phyloP scores from a whole-genome alignment of 1,139 yeast genomes.

The Geotrichum histeridarum region DNA sequence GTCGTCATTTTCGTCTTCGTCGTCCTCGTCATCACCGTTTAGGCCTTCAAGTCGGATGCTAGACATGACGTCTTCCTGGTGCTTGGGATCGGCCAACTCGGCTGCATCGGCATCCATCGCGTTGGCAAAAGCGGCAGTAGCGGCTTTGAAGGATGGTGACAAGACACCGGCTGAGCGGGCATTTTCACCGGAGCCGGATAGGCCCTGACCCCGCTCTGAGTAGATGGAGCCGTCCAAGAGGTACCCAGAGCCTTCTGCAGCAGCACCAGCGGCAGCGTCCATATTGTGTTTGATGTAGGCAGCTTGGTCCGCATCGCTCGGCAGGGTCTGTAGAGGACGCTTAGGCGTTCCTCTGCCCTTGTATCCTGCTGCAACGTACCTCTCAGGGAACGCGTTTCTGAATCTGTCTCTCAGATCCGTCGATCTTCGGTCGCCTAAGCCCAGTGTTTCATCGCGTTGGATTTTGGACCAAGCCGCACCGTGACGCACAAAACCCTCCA shows the following conservation, averaged over 20 bases:
- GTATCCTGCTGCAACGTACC: constrained; percentile 44
- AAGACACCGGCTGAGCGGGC: not conserved
- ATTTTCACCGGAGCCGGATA: constrained; percentile 2
- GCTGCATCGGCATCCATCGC: constrained; percentile 11
- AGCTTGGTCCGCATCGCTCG: constrained; percentile 12
- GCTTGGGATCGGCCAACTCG: constrained; percentile 12
- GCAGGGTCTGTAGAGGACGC: constrained; percentile 10
- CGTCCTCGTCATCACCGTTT: constrained; percentile 11
- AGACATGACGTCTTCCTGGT: constrained; percentile 21
- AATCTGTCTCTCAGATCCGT: constrained; percentile 44
- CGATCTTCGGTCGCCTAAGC: constrained; percentile 39
- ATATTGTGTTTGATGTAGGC: constrained; percentile 11
- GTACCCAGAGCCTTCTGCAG: not conserved
- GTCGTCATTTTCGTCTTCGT: constrained; percentile 10
- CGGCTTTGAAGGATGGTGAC: constrained; percentile 20
- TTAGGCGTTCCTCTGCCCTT: constrained; percentile 34
- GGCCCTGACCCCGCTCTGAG: constrained; percentile 1
- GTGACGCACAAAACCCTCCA: constrained; percentile 61
- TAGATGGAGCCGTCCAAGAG: not conserved
- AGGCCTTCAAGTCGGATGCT: constrained; percentile 16
- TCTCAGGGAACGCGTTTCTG: constrained; percentile 44
- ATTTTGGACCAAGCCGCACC: constrained; percentile 93
- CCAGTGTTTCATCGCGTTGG: constrained; percentile 40
- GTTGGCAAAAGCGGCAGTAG: constrained; percentile 19
- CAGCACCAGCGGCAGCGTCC: constrained; percentile 7